A percentile compares a stretch with the other conserved stretches of the same genome.
phyloP scores from a whole-genome alignment of 768 basidiomycete species.

The Sporobolomyces roseus region DNA sequence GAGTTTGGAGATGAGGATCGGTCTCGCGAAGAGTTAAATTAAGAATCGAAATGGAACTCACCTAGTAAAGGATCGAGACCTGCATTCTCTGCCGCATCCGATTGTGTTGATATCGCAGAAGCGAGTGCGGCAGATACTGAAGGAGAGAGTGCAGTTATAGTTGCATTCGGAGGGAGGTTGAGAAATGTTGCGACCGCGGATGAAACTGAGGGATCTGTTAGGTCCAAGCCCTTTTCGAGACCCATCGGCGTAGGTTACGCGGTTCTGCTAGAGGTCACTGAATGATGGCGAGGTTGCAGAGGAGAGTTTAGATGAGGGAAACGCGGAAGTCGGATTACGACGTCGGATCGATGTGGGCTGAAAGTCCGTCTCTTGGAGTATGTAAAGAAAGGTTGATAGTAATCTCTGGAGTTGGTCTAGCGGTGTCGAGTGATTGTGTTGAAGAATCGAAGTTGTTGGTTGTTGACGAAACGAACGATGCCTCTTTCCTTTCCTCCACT shows the following conservation, averaged over 20 bases:
- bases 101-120: conserved; percentile 4
- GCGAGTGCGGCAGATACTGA: conserved; percentile 12
- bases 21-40: no score
- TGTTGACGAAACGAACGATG: no score
- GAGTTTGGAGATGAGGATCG: no score
- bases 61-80: conserved; percentile 16
- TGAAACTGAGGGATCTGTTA: conserved; percentile 5
- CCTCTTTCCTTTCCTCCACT: no score
- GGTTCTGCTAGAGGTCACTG: not conserved
- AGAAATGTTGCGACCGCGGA: conserved; percentile 16
- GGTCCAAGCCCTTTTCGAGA: conserved; percentile 3
- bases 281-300: not conserved
- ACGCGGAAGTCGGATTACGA: no score
- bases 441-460: no score
- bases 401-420: not conserved
- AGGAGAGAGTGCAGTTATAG: not conserved
- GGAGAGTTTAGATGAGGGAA: not conserved
- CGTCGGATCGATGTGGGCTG: no score
- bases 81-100: not conserved
- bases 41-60: not conserved
- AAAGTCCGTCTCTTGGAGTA: no score
- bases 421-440: no score
- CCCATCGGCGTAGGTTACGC: not conserved
- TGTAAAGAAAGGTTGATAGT: no score
- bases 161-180: not conserved